Conservation (phyloP, 2,329 filamentous ascomycete species). For the Parastagonospora avenae region DNA sequence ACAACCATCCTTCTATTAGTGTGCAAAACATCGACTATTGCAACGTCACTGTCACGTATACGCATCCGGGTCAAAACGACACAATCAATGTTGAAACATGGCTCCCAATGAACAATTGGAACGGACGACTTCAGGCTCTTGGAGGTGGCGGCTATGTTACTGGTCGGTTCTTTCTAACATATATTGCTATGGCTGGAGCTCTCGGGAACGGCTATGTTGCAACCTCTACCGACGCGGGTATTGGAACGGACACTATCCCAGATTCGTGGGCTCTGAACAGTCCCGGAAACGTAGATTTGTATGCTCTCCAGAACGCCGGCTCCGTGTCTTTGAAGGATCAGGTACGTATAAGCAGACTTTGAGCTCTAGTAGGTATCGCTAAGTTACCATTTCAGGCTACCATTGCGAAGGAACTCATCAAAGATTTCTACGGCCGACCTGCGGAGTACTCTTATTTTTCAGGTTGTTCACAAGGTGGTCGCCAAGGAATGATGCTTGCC, state of each 20-base stretch:
- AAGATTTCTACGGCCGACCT: slow-evolving; percentile 34
- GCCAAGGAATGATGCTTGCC: slow-evolving; percentile 38
- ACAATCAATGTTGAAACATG: slow-evolving; percentile 37
- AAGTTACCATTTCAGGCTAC: not conserved
- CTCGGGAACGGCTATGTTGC: slow-evolving; percentile 32
- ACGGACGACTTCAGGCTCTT: slow-evolving; percentile 17
- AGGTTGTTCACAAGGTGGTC: slow-evolving; percentile 42
- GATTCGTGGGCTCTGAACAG: slow-evolving; percentile 22
- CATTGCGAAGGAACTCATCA: slow-evolving; percentile 21
- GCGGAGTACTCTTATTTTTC: slow-evolving; percentile 40
- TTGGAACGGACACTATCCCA: not conserved
- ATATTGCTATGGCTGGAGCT: slow-evolving; percentile 19
- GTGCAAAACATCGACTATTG: slow-evolving; percentile 19
- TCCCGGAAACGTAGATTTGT: slow-evolving; percentile 29
- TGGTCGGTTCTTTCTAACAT: slow-evolving; percentile 22
- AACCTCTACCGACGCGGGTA: slow-evolving; percentile 30
- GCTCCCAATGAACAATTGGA: slow-evolving; percentile 37
- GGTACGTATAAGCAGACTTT: slow-evolving; percentile 3
- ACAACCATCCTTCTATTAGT: slow-evolving; percentile 10
- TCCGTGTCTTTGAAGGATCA: slow-evolving; percentile 40
- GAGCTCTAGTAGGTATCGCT: not conserved
- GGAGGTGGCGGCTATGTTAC: slow-evolving; percentile 25
- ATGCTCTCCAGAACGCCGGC: slow-evolving; percentile 41
- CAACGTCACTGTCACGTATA: slow-evolving; percentile 47
- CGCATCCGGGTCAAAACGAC: slow-evolving; percentile 45